Evolutionary conservation across 2,329 filamentous ascomycete genomes (phyloP).

Genomic region (Clonostachys rhizophaga): DNA sequence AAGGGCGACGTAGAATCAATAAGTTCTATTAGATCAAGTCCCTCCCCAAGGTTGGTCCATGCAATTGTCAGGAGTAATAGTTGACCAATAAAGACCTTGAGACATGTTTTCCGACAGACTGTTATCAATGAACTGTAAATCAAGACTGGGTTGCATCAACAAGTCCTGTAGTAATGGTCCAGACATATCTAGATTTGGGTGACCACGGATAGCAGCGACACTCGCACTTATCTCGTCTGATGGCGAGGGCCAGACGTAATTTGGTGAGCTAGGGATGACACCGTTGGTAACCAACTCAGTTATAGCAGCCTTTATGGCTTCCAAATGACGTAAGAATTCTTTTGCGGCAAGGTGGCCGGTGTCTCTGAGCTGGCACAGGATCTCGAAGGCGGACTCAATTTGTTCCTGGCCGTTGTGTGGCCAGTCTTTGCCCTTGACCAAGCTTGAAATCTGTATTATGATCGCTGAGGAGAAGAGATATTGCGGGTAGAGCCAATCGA

Average conservation of each 20-base stretch:
- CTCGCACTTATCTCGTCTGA: neutral
- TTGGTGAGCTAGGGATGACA: neutral
- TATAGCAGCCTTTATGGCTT: neutral
- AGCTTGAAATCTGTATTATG: conserved; percentile 35
- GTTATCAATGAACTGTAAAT: conserved; percentile 11
- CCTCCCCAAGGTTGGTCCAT: neutral
- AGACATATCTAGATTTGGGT: neutral
- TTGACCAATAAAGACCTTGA: conserved; percentile 9
- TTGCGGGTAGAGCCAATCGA: conserved; percentile 40
- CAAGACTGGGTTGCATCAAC: conserved; percentile 10
- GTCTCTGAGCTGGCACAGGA: conserved; percentile 28
- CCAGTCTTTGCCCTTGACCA: conserved; percentile 20
- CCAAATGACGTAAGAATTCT: neutral
- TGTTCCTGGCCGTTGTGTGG: conserved; percentile 30
- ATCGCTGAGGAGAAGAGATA: conserved; percentile 40
- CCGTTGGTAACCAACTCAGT: neutral
- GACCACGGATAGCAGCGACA: neutral
- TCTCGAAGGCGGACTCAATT: conserved; percentile 28
- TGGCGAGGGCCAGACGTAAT: neutral
- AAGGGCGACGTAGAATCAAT: no score
- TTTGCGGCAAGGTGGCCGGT: conserved; percentile 14
- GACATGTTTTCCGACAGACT: conserved; percentile 8
- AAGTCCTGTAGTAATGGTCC: conserved; percentile 13
- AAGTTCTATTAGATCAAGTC: no score
- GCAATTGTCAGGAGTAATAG: conserved; percentile 5